Evolutionary conservation across 192 early-diverging fungal genomes (phyloP).

Genomic region (Coemansia sp.): DNA sequence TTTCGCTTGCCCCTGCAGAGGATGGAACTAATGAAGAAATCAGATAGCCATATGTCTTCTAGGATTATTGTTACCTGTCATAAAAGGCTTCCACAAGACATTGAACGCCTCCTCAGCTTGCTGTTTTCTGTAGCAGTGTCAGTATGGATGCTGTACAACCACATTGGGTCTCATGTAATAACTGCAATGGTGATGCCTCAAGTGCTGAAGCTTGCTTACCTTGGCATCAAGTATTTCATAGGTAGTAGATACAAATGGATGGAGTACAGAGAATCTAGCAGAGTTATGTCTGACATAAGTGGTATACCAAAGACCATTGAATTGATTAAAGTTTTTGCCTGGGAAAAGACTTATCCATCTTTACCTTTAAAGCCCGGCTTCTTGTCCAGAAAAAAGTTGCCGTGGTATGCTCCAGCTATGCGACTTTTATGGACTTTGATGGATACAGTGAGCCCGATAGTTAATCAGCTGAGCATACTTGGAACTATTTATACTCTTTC

Average conservation of each 20-base stretch:
- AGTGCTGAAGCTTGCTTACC: not conserved
- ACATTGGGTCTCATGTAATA: constrained; percentile 21
- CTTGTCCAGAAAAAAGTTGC: not conserved
- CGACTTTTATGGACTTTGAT: not conserved
- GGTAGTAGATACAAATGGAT: constrained; percentile 4
- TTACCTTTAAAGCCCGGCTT: not conserved
- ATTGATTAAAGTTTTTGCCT: not conserved
- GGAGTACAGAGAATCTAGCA: not conserved
- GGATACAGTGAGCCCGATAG: not conserved
- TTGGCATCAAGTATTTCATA: not conserved
- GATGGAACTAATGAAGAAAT: constrained; percentile 7
- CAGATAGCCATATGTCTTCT: not conserved
- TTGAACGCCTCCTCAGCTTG: not conserved
- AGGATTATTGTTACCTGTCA: not conserved
- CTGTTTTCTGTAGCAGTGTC: not conserved
- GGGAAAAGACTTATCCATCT: not conserved
- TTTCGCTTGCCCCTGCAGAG: constrained; percentile 19
- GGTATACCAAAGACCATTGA: not conserved
- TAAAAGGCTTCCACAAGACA: not conserved
- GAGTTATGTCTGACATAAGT: not conserved
- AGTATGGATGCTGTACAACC: constrained; percentile 13
- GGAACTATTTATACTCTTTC: not conserved
- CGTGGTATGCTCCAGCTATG: not conserved
- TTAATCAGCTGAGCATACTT: not conserved
- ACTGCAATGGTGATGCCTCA: constrained; percentile 1